Evolutionary conservation across 1,284 basidiomycete genomes (phyloP).

Genomic region (Trichosporon ovoides): DNA sequence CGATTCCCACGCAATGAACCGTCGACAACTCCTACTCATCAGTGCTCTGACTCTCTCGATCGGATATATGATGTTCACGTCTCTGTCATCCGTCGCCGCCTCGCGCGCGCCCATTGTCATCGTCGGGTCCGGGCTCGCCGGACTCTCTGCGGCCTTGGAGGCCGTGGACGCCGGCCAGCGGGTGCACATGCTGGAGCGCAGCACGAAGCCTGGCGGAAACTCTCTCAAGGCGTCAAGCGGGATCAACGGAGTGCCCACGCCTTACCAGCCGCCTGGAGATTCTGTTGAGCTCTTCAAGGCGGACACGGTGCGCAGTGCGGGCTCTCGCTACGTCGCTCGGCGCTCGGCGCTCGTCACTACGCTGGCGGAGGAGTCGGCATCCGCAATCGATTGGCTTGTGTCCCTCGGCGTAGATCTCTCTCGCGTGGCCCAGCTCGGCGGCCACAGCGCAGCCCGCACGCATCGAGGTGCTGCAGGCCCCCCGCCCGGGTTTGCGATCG

Average conservation of each 20-base stretch:
- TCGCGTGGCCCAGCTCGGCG: conserved; percentile 14
- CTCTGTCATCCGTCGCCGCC: background rate
- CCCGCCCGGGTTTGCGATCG: conserved; percentile 14
- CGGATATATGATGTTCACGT: background rate
- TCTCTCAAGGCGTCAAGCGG: conserved; percentile 16
- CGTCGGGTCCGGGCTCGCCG: conserved; percentile 16
- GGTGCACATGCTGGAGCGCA: conserved; percentile 18
- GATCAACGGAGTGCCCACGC: conserved; percentile 18
- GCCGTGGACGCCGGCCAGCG: conserved; percentile 7
- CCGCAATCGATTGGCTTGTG: conserved; percentile 9
- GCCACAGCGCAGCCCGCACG: conserved; percentile 14
- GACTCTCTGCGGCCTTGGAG: conserved; percentile 11
- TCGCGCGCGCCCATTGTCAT: conserved; percentile 11
- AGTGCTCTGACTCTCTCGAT: background rate
- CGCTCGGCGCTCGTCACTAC: conserved; percentile 9
- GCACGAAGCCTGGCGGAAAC: conserved; percentile 14
- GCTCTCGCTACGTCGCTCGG: conserved; percentile 6
- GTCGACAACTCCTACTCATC: background rate
- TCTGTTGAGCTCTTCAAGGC: background rate
- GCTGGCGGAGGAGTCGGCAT: conserved; percentile 3
- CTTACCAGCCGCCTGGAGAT: background rate
- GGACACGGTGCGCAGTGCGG: conserved; percentile 12
- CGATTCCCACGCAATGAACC: background rate
- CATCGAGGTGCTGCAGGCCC: conserved; percentile 12
- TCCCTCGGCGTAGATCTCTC: conserved; percentile 15